Evolutionary conservation across 140 eudicot genomes (phyloP).

Genomic region (Oenanthe javanica): DNA sequence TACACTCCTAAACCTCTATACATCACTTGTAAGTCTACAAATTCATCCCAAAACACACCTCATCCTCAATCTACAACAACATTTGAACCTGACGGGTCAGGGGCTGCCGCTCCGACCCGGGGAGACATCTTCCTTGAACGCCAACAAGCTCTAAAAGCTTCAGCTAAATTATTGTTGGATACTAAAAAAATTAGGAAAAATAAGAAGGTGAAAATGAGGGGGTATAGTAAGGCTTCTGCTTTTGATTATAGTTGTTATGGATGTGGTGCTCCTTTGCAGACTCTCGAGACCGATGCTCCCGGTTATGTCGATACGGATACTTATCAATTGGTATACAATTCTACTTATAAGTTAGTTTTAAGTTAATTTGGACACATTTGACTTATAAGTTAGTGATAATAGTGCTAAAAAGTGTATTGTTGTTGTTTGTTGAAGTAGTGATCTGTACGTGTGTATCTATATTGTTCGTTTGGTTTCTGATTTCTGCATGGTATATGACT

Average conservation of each 20-base stretch:
- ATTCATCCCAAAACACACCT: constrained; percentile 17
- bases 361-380: too few relatives aligned
- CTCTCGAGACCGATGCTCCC: constrained; percentile 60
- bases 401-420: too few relatives aligned
- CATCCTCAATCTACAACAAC: constrained; percentile 12
- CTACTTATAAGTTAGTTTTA: neutral
- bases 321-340: constrained; percentile 51
- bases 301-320: constrained; percentile 81
- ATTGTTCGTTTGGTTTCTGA: too few relatives aligned
- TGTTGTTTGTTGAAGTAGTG: neutral
- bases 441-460: neutral
- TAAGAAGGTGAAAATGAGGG: constrained; percentile 28
- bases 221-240: constrained; percentile 24
- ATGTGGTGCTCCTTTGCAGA: constrained; percentile 92
- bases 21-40: constrained; percentile 33
- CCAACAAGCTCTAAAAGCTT: constrained; percentile 47
- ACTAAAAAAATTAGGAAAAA: constrained; percentile 49
- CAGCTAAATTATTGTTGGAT: constrained; percentile 23
- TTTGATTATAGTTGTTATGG: constrained; percentile 56
- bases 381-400: neutral
- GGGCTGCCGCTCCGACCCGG: constrained; percentile 82
- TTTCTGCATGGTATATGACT: constrained; percentile 7
- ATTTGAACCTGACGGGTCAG: constrained; percentile 54
- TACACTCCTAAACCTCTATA: constrained; percentile 24
- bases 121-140: constrained; percentile 67